Conservation (phyloP, 2,329 filamentous ascomycete species). For the Tolypocladium sp. region DNA sequence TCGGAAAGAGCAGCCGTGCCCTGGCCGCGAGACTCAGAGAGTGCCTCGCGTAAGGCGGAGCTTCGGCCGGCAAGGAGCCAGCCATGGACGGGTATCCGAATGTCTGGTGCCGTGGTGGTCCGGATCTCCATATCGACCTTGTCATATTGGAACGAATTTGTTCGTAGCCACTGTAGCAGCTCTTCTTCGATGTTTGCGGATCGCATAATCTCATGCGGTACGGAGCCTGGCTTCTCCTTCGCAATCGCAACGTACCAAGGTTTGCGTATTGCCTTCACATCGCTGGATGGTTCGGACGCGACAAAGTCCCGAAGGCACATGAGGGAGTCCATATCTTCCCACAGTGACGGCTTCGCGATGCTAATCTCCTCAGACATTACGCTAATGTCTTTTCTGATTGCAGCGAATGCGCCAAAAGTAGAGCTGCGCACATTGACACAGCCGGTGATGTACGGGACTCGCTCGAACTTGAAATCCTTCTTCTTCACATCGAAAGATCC, state of each 20-base stretch:
- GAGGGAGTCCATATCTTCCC: slow-evolving; percentile 64
- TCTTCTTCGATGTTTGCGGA: slow-evolving; percentile 60
- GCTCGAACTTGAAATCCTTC: slow-evolving; percentile 93
- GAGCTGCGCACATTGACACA: slow-evolving; percentile 81
- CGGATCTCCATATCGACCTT: slow-evolving; percentile 36
- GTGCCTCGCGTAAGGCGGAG: slow-evolving; percentile 50
- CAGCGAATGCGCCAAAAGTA: slow-evolving; percentile 81
- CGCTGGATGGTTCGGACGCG: slow-evolving; percentile 23
- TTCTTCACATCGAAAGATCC: slow-evolving; percentile 48
- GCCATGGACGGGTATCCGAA: slow-evolving; percentile 71
- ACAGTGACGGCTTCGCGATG: slow-evolving; percentile 58
- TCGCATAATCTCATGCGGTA: slow-evolving; percentile 45
- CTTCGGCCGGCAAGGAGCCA: slow-evolving; percentile 75
- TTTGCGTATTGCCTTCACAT: slow-evolving; percentile 30
- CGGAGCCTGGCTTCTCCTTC: slow-evolving; percentile 37
- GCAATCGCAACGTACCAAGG: slow-evolving; percentile 19
- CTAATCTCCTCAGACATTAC: slow-evolving; percentile 64
- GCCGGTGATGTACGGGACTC: slow-evolving; percentile 79
- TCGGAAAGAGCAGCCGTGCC: slow-evolving; percentile 15
- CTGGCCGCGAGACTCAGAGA: slow-evolving; percentile 44
- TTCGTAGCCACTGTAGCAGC: slow-evolving; percentile 38
- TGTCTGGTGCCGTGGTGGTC: slow-evolving; percentile 54
- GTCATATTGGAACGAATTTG: slow-evolving; percentile 27
- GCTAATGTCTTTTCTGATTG: slow-evolving; percentile 74
- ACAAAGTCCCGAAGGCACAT: slow-evolving; percentile 57